phyloP scores from a whole-genome alignment of 805 yeast species.

The Kazachstania bromeliacearum region DNA sequence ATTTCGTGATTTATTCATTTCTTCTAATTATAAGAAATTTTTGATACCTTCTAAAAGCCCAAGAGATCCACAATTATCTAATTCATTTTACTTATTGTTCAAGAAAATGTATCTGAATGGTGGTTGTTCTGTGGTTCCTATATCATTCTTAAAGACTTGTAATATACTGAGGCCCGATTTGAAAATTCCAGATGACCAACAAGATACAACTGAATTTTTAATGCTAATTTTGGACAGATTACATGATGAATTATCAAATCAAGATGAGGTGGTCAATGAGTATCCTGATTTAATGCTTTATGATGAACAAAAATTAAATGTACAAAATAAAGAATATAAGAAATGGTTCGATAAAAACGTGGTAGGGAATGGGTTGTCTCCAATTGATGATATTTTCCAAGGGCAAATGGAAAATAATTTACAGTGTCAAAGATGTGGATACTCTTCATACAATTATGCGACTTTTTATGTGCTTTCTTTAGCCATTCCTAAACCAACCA shows the following conservation, averaged over 20 bases:
- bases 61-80: constrained; percentile 24
- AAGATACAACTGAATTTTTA: constrained; percentile 72
- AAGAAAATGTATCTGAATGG: constrained; percentile 50
- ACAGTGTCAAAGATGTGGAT: constrained; percentile 56
- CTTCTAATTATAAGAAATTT: constrained; percentile 37
- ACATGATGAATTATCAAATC: constrained; percentile 52
- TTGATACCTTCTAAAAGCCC: constrained; percentile 25
- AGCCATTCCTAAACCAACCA: constrained; percentile 41
- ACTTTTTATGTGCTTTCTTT: constrained; percentile 55
- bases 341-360: constrained; percentile 51
- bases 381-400: constrained; percentile 56
- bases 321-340: constrained; percentile 40
- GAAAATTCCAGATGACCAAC: constrained; percentile 64
- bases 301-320: constrained; percentile 22
- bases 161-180: constrained; percentile 53
- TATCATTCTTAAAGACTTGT: constrained; percentile 47
- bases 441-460: constrained; percentile 48
- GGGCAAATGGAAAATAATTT: constrained; percentile 63
- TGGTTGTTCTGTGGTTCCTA: constrained; percentile 54
- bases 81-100: constrained; percentile 46
- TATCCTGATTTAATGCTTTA: constrained; percentile 32
- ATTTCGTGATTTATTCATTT: constrained; percentile 42
- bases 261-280: constrained; percentile 31
- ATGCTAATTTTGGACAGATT: constrained; percentile 56
- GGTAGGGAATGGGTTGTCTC: constrained; percentile 53